Conservation (phyloP, 2,329 filamentous ascomycete genomes). For the Scytalidium lignicola region DNA sequence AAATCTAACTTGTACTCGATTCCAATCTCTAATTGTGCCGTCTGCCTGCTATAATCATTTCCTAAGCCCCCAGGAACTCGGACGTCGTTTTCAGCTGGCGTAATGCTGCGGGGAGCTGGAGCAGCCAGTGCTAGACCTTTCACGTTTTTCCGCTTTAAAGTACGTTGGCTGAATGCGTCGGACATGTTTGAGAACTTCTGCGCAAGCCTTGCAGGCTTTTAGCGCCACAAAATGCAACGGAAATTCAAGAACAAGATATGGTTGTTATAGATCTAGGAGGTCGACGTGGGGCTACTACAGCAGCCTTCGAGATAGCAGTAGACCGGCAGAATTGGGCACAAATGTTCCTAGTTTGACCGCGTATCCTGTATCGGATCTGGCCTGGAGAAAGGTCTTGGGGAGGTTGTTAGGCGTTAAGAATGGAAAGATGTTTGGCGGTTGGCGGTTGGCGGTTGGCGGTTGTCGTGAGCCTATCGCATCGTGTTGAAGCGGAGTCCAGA, state of each 20-base stretch:
- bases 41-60: constrained; percentile 52
- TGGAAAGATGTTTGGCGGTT: background rate
- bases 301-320: background rate
- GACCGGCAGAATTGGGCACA: background rate
- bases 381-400: background rate
- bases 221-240: background rate
- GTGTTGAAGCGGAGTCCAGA: background rate
- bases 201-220: background rate
- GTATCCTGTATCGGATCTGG: background rate
- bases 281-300: background rate
- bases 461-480: background rate
- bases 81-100: constrained; percentile 67
- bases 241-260: background rate
- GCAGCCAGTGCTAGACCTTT: constrained; percentile 89
- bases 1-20: constrained; percentile 95
- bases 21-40: constrained; percentile 80
- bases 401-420: background rate
- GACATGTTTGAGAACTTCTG: constrained; percentile 42
- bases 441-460: background rate
- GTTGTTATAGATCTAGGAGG: background rate
- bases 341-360: background rate
- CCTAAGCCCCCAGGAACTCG: constrained; percentile 56
- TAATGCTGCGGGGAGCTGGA: constrained; percentile 64
- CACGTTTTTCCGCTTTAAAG: constrained; percentile 98
- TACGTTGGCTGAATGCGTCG: constrained; percentile 56